Conservation (phyloP, 495 filamentous ascomycete species). For the Neurospora sp. region DNA sequence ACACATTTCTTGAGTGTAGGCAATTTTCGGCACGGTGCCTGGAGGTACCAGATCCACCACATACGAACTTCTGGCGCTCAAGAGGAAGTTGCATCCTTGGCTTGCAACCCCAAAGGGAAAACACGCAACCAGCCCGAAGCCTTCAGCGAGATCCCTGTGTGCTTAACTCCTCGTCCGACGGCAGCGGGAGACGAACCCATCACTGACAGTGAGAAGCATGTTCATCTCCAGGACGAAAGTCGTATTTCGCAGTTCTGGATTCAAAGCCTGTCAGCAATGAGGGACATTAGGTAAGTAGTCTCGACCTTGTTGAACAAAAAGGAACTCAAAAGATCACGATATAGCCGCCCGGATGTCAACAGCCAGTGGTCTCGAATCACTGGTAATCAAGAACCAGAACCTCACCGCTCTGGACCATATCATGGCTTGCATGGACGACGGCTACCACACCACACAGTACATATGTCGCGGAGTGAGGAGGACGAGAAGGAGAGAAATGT, state of each 20-base stretch:
- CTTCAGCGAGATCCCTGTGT: background rate
- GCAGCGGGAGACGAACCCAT: background rate
- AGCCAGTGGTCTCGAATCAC: background rate
- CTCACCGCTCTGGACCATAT: slow-evolving; percentile 9
- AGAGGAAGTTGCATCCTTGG: background rate
- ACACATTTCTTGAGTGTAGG: background rate
- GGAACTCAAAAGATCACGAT: background rate
- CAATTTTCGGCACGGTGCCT: background rate
- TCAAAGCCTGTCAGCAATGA: background rate
- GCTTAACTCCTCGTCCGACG: background rate
- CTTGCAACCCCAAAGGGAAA: background rate
- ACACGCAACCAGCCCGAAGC: background rate
- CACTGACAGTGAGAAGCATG: background rate
- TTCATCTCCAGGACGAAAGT: background rate
- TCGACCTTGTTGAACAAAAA: slow-evolving; percentile 1
- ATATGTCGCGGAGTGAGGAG: background rate
- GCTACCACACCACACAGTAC: background rate
- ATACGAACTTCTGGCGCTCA: background rate
- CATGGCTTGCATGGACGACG: background rate
- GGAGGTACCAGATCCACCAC: background rate
- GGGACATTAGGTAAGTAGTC: slow-evolving; percentile 1
- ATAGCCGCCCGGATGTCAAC: background rate
- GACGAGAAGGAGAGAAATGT: slow-evolving; percentile 6
- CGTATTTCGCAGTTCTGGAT: background rate
- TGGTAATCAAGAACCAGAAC: background rate